A percentile compares a stretch with the other conserved stretches of the same genome.
These are phyloP conservation scores for Pseudonitzschia delicatissima DNA, from an alignment of 108 stramenopile species.

Conservation along the genomic window DNA sequence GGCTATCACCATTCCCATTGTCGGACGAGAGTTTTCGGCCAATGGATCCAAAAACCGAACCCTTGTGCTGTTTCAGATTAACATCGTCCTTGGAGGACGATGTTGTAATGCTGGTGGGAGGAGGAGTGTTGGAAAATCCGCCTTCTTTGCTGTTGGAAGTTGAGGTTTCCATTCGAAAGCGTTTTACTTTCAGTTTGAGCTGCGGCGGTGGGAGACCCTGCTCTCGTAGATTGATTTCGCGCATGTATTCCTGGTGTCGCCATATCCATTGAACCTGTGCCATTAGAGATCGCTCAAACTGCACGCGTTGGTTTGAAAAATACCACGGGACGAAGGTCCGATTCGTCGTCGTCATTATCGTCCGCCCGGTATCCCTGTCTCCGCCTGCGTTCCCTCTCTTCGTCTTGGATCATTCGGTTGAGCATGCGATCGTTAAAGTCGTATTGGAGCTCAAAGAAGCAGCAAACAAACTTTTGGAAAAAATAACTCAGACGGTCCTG, in stretches of 20 bases:
- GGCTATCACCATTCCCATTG: too few species aligned
- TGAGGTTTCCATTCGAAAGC: conserved; percentile 8
- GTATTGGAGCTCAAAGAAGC: background rate
- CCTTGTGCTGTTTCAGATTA: too few species aligned
- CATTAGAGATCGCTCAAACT: conserved; percentile 24
- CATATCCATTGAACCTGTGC: conserved; percentile 22
- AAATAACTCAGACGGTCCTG: conserved; percentile 1
- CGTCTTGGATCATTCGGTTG: background rate
- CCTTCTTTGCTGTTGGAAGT: background rate
- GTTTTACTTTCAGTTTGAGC: conserved; percentile 21
- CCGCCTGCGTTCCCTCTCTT: background rate
- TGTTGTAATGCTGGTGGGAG: background rate
- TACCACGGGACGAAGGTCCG: conserved; percentile 5
- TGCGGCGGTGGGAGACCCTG: conserved; percentile 20
- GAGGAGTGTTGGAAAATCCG: background rate
- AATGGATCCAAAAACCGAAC: too few species aligned
- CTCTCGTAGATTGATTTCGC: conserved; percentile 3
- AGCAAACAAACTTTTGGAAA: conserved; percentile 3
- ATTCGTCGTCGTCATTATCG: background rate
- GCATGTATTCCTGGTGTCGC: conserved; percentile 17
- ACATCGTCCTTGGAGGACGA: too few species aligned
- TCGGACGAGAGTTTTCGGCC: too few species aligned
- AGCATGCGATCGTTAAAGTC: conserved; percentile 13
- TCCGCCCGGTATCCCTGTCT: background rate
- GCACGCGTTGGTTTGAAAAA: conserved; percentile 10